These are phyloP conservation scores for Cercophora samala DNA, from an alignment of 495 filamentous ascomycete species.

Conservation along the genomic window DNA sequence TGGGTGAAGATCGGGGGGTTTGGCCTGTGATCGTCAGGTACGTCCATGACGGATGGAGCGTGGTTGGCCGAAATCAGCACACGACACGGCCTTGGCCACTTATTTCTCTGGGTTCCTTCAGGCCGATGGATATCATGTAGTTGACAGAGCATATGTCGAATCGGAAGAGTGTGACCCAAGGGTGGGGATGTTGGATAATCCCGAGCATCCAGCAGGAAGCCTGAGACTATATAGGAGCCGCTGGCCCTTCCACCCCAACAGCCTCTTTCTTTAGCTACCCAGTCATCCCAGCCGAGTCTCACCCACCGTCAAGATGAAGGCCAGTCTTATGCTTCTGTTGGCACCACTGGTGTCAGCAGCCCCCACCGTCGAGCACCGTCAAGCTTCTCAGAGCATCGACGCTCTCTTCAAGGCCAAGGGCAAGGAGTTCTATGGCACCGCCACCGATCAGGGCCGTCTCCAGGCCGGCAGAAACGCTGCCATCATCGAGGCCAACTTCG, in stretches of 20 bases:
- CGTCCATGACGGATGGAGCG: neutral
- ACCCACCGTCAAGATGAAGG: conserved; percentile 38
- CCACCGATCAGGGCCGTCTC: conserved; percentile 54
- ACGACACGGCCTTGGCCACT: too few species aligned
- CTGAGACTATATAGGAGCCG: neutral
- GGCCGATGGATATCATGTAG: neutral
- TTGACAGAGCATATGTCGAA: neutral
- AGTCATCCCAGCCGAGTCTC: neutral
- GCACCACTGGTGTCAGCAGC: conserved; percentile 37
- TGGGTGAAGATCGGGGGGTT: neutral
- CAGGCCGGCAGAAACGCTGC: conserved; percentile 48
- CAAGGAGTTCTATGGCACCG: conserved; percentile 59
- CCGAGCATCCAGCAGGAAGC: neutral
- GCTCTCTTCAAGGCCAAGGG: conserved; percentile 56
- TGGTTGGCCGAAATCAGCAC: neutral
- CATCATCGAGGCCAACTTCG: conserved; percentile 59
- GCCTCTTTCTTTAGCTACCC: neutral
- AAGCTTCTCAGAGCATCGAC: conserved; percentile 50
- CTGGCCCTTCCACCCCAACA: neutral
- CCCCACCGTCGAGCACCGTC: conserved; percentile 36
- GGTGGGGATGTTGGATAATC: neutral
- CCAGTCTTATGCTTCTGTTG: conserved; percentile 36
- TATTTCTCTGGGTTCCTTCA: too few species aligned
- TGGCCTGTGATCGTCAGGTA: conserved; percentile 11
- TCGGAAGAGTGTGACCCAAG: neutral